phyloP scores from a whole-genome alignment of 2,329 filamentous ascomycete genomes.

The Dothideomycetes sp. region DNA sequence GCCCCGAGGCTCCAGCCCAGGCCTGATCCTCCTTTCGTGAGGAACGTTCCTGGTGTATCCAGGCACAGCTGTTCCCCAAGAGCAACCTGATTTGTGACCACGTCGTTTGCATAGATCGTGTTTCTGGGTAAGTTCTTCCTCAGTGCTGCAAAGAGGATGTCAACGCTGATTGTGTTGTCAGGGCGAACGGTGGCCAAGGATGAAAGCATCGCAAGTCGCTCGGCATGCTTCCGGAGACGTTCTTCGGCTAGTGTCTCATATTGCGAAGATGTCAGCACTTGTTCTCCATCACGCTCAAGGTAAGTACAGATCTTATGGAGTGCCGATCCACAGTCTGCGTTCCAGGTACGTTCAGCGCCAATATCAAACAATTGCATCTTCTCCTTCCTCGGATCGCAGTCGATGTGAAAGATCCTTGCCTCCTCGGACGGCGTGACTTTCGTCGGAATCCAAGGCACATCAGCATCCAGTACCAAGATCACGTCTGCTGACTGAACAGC shows the following conservation, averaged over 20 bases:
- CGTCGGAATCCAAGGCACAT: constrained; percentile 81
- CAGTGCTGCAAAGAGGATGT: constrained; percentile 8
- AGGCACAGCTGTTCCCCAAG: constrained; percentile 11
- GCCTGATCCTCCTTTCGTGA: constrained; percentile 13
- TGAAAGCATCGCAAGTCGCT: too few species aligned
- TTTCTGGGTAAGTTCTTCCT: constrained; percentile 5
- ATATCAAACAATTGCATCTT: constrained; percentile 43
- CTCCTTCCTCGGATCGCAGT: constrained; percentile 51
- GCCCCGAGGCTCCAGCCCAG: constrained; percentile 14
- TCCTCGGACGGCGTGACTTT: constrained; percentile 43
- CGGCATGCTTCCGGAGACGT: too few species aligned
- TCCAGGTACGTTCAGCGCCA: constrained; percentile 35
- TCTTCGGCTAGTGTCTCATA: too few species aligned
- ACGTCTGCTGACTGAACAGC: constrained; percentile 63
- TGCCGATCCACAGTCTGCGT: constrained; percentile 36
- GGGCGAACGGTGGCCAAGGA: too few species aligned
- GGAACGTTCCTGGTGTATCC: constrained; percentile 6
- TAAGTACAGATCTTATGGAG: constrained; percentile 49
- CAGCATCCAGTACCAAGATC: constrained; percentile 72
- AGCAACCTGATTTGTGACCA: constrained; percentile 11
- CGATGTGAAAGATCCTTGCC: constrained; percentile 49
- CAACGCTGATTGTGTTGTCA: constrained; percentile 9
- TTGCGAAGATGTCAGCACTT: too few species aligned
- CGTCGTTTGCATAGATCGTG: constrained; percentile 12
- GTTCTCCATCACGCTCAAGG: too few species aligned